Evolutionary conservation across 495 filamentous ascomycete species (phyloP).

Genomic region (Penicillium cataractarum): DNA sequence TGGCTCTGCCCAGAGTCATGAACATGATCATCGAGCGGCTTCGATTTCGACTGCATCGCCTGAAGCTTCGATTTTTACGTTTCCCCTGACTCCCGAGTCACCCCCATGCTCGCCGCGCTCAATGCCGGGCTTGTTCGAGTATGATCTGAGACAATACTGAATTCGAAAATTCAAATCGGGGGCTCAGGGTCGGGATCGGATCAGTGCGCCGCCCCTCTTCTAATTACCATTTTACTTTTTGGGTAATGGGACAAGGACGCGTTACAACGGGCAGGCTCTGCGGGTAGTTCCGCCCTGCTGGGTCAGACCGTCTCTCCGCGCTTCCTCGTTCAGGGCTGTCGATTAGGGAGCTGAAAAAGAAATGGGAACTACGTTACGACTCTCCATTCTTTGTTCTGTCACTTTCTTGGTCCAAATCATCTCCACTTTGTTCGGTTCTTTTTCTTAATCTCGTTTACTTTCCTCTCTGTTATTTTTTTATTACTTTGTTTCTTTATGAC

Average conservation of each 20-base stretch:
- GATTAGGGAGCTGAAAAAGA: not conserved
- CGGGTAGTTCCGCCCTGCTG: slow-evolving; percentile 5
- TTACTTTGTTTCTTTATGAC: slow-evolving; percentile 10
- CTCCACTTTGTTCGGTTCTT: slow-evolving; percentile 10
- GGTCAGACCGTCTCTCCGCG: not conserved
- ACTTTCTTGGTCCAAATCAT: not conserved
- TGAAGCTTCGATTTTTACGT: slow-evolving; percentile 40
- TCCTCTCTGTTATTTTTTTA: slow-evolving; percentile 17
- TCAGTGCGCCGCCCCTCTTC: not conserved
- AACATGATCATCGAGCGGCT: slow-evolving; percentile 62
- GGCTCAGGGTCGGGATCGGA: not conserved
- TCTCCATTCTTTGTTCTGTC: not conserved
- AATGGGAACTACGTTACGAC: not conserved
- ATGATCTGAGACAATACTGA: slow-evolving; percentile 26
- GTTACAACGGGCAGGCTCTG: not conserved
- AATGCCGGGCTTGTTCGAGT: slow-evolving; percentile 30
- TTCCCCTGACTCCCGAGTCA: slow-evolving; percentile 46
- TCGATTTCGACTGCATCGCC: slow-evolving; percentile 40
- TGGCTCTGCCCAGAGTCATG: not conserved
- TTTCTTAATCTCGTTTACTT: slow-evolving; percentile 4
- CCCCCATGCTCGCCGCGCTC: slow-evolving; percentile 39
- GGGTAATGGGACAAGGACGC: not conserved
- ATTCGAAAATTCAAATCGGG: not conserved
- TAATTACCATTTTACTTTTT: not conserved
- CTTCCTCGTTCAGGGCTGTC: not conserved